These are phyloP conservation scores for Podospora comata DNA, from an alignment of 495 filamentous ascomycete genomes.

Conservation along the genomic window DNA sequence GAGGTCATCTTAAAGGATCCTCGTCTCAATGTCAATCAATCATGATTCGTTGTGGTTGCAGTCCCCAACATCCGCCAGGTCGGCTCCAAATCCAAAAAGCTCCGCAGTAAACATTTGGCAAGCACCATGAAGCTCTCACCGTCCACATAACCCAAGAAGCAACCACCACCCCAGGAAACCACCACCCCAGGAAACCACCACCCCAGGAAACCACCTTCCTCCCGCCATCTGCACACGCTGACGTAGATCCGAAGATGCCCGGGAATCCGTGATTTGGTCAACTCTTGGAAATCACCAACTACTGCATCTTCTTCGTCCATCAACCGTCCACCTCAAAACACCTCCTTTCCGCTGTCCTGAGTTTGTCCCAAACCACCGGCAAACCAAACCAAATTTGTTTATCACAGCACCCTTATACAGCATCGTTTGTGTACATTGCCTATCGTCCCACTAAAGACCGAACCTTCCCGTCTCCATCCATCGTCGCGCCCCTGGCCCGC, in stretches of 20 bases:
- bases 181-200: not conserved
- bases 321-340: not conserved
- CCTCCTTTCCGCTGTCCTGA: slow-evolving; percentile 1
- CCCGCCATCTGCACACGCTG: not conserved
- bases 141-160: not conserved
- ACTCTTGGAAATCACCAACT: not conserved
- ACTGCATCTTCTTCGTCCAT: not conserved
- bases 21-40: not conserved
- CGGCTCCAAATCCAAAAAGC: not conserved
- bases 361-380: slow-evolving; percentile 17
- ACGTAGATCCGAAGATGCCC: not conserved
- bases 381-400: slow-evolving; percentile 16
- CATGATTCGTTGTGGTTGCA: not conserved
- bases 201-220: not conserved
- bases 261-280: not conserved
- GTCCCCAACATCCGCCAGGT: not conserved
- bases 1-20: not conserved
- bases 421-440: slow-evolving; percentile 11
- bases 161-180: not conserved
- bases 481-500: not conserved
- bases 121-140: not conserved
- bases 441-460: not conserved
- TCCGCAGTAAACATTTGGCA: not conserved
- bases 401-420: slow-evolving; percentile 3
- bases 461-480: not conserved